Percentiles rank a stretch among this genome's conserved stretches.
Evolutionary conservation across 805 yeast genomes (phyloP).

Genomic region (Candida koratica): DNA sequence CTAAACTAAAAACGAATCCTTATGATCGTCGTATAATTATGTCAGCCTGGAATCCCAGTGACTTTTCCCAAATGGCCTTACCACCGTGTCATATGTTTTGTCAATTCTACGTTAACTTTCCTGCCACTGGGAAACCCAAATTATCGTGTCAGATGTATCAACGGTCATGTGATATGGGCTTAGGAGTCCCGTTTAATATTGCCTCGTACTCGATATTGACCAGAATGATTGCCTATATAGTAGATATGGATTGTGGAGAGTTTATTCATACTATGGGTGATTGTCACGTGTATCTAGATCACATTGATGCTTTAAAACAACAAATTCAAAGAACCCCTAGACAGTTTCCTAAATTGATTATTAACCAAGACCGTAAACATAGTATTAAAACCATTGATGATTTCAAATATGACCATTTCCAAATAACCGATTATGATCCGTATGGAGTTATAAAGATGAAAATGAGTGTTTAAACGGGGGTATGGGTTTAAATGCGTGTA

Average conservation of each 20-base stretch:
- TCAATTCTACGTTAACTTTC: slow-evolving; percentile 89
- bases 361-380: slow-evolving; percentile 50
- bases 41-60: slow-evolving; percentile 99
- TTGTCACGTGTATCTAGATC: slow-evolving; percentile 92
- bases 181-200: slow-evolving; percentile 98
- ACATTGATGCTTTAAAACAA: slow-evolving; percentile 81
- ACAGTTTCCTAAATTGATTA: slow-evolving; percentile 71
- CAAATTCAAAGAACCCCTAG: slow-evolving; percentile 76
- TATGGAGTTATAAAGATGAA: slow-evolving; percentile 86
- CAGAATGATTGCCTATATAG: slow-evolving; percentile 93
- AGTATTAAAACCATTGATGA: slow-evolving; percentile 72
- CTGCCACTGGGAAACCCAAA: slow-evolving; percentile 54
- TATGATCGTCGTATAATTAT: slow-evolving; percentile 90
- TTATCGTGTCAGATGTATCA: slow-evolving; percentile 89
- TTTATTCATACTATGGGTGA: slow-evolving; percentile 95
- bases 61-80: slow-evolving; percentile 87
- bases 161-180: slow-evolving; percentile 98
- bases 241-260: slow-evolving; percentile 92
- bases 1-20: slow-evolving; percentile 81
- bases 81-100: slow-evolving; percentile 98
- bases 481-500: not conserved
- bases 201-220: slow-evolving; percentile 94
- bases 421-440: slow-evolving; percentile 74
- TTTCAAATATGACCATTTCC: slow-evolving; percentile 85
- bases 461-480: slow-evolving; percentile 73